Evolutionary conservation across 2,329 filamentous ascomycete species (phyloP), one percentile per base, ranked within the genome.

Genomic region (Polychaeton citri): DNA sequence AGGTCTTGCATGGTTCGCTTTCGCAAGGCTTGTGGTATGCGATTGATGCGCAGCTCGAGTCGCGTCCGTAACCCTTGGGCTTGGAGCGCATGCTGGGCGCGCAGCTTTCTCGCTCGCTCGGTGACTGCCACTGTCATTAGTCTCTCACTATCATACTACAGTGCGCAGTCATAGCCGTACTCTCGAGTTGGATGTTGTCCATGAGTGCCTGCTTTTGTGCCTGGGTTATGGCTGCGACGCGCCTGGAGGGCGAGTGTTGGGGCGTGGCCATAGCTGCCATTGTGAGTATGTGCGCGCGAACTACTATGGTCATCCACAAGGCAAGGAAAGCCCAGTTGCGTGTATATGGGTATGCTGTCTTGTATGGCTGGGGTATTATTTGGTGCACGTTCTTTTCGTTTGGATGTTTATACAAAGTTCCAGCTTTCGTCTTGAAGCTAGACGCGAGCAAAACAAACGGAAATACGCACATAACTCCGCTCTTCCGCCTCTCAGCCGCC

Each of bases 31-130:
- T 76, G 72, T 6, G 90, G 90, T 35, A 96, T 90, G 36, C 90
- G 79, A 55, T 95, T 94, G 57, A 96, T 73, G 61, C 90, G 82
- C 63, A 93, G 81, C 59, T 95, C 87, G 35, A 98, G 79, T 42
- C 88, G 79, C 41, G 85, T 79, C 42, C 81, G 75, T 26, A 96
- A 71, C 43, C 82, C 82, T 57, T 88, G 81, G 16, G 86, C 82
- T 59, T 94, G 87, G 7, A 92, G 71, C 40, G 81, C 79, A 63
- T 92, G 94, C 57, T 93, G 86, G 5, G 87, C 81, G 50, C 87
- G 76, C 42, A 96, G 68, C 58, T 88, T 86, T 48, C 88, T 76
- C 42, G 84, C 83, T 55, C 87, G 76, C 62, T 92, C 82, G 13
- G 83, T 86, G 46, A 94, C 86, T 94, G 47, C 36, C 33, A 7